These are phyloP conservation scores for Collariella sp. DNA, from an alignment of 495 filamentous ascomycete species.

Conservation along the genomic window DNA sequence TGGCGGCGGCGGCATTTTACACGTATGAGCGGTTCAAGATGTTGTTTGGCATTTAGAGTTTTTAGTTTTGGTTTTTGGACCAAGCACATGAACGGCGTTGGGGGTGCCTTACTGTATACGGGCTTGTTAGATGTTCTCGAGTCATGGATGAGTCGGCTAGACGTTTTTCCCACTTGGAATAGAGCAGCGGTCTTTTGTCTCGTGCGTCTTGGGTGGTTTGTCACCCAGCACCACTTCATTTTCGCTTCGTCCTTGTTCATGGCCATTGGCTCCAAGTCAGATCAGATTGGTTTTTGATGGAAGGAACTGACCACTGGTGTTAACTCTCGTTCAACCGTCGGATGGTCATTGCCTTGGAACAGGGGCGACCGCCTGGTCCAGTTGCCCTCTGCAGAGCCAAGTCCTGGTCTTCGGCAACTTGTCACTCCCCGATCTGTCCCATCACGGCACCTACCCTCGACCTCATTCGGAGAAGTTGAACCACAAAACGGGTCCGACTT, in stretches of 20 bases:
- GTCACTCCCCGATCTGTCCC: too few species aligned
- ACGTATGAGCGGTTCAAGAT: constrained; percentile 76
- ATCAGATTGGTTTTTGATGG: too few species aligned
- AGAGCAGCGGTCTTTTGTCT: not conserved
- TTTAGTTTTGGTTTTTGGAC: constrained; percentile 5
- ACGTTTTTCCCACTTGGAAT: not conserved
- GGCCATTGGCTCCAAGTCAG: too few species aligned
- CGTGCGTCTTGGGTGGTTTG: not conserved
- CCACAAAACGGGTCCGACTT: too few species aligned
- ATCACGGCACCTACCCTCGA: too few species aligned
- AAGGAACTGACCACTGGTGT: too few species aligned
- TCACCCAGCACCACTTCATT: not conserved
- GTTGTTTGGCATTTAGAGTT: constrained; percentile 58
- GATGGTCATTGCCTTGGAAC: too few species aligned
- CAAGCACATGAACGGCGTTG: constrained; percentile 16
- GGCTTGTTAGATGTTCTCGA: not conserved
- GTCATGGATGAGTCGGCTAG: not conserved
- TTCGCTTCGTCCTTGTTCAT: not conserved
- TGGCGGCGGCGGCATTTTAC: constrained; percentile 72
- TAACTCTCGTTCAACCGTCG: too few species aligned
- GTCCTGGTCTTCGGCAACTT: too few species aligned
- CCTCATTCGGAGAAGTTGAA: too few species aligned
- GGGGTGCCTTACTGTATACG: not conserved
- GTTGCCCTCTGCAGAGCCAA: too few species aligned
- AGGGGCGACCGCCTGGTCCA: too few species aligned